Conservation (phyloP, 1,139 yeast species). For the Maudiozyma humilis region DNA sequence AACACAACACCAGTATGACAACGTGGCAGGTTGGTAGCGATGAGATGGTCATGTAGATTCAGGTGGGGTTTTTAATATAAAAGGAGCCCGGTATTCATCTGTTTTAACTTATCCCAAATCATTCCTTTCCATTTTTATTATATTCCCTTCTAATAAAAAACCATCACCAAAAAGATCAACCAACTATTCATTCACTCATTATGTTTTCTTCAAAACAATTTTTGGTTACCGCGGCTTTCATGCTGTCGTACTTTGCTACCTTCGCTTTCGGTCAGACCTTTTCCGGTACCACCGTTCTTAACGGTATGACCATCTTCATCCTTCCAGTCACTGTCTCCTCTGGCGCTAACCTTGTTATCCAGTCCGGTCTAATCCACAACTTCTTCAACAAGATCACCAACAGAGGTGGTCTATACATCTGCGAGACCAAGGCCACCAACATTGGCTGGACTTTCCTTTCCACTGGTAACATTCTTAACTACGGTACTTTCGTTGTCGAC, state of each 20-base stretch:
- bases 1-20: too few relatives aligned
- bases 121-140: neutral
- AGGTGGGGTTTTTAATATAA: neutral
- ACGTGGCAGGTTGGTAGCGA: too few relatives aligned
- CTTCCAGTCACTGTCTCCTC: slow-evolving; percentile 1
- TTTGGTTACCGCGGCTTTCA: slow-evolving; percentile 7
- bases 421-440: slow-evolving; percentile 2
- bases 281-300: slow-evolving; percentile 3
- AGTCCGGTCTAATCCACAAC: slow-evolving; percentile 5
- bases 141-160: neutral
- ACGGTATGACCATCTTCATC: slow-evolving; percentile 5
- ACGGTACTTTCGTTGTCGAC: slow-evolving; percentile 8
- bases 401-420: slow-evolving; percentile 7
- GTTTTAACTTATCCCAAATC: neutral
- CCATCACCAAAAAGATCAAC: neutral
- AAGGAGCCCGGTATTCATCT: neutral
- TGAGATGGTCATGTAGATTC: neutral
- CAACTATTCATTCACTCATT: slow-evolving; percentile 4
- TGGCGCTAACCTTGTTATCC: slow-evolving; percentile 4
- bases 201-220: slow-evolving; percentile 7
- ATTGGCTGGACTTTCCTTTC: slow-evolving; percentile 3
- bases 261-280: slow-evolving; percentile 5
- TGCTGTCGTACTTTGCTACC: slow-evolving; percentile 5
- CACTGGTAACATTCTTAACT: slow-evolving; percentile 4
- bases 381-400: slow-evolving; percentile 7